phyloP scores from a whole-genome alignment of 352 stramenopile genomes.

The Globisporangium rhizosaccharum region DNA sequence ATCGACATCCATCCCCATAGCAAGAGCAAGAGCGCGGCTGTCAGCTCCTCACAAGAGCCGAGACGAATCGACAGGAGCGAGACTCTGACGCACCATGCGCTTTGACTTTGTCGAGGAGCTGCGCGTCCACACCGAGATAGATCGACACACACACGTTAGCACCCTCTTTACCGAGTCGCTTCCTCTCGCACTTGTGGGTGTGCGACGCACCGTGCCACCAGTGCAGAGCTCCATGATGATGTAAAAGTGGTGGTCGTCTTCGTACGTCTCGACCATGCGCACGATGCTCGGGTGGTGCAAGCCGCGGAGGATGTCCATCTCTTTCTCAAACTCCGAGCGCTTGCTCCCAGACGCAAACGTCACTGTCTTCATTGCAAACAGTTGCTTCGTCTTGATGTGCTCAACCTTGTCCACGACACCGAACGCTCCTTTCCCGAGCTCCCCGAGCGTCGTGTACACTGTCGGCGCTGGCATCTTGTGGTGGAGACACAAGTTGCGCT shows the following conservation, averaged over 20 bases:
- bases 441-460: conserved; percentile 42
- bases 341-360: conserved; percentile 57
- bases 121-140: not conserved
- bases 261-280: conserved; percentile 74
- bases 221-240: conserved; percentile 85
- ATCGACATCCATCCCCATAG: no score
- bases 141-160: not conserved
- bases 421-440: conserved; percentile 68
- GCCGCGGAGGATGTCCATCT: conserved; percentile 71
- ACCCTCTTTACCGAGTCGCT: no score
- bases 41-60: not conserved
- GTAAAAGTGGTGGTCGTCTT: conserved; percentile 72
- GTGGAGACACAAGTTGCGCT: conserved; percentile 74
- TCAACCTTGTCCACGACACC: conserved; percentile 73
- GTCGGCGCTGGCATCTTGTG: conserved; percentile 46
- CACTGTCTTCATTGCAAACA: conserved; percentile 79
- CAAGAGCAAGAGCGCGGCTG: not conserved
- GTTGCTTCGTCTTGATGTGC: conserved; percentile 55
- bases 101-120: conserved; percentile 67
- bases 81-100: conserved; percentile 11
- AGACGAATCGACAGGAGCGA: not conserved
- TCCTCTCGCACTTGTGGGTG: no score
- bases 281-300: conserved; percentile 81
- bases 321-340: conserved; percentile 63
- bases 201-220: conserved; percentile 32